Evolutionary conservation across 768 basidiomycete species (phyloP), one percentile per base, ranked within the genome.

Genomic region (Artomyces pyxidatus): DNA sequence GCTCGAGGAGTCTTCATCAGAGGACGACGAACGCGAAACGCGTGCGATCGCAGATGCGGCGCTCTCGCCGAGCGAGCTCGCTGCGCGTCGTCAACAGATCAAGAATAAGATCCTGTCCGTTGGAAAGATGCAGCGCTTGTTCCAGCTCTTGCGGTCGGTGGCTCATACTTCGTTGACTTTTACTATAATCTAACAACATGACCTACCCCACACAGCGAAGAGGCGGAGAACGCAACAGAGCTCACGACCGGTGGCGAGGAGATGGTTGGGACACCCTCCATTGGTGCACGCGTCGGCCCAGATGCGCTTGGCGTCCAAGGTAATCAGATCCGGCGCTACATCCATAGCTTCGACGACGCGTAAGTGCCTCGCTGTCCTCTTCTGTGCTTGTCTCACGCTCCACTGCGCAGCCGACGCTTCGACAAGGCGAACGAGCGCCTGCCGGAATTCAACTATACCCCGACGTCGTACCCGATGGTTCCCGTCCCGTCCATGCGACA

Each of bases 91-190:
- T 56, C 78, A 88, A 58, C 75, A 80, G 58, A 94, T 97, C 70
- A 92, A 87, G 75, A 90, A 82, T 66, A 96, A 96, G 76, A 95
- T 96, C 56, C 68, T 92, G 56, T 90, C 88, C 0, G 90, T 97
- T 50, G 94, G 93, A 23, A 74, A 80, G 62, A 88, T 97, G 88
- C 88, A 91, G 51, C 71, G 83, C 29, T 83, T 96, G 40, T 95
- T 94, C 73, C 83, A 89, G 47, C 73, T 94, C 45, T 73, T 97
- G 27, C 83, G 91, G 89, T 91, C 51, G 59, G 83, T 66, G 9
- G n/a, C 29, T 19, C 21, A 37, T 19, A 10, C 14, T 17, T 21
- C 30, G 21, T 29, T 19, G 21, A 28, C 45, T n/a, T n/a, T n/a
- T n/a, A n/a, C n/a, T n/a, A n/a, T n/a, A n/a, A n/a, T n/a, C n/a